Evolutionary conservation across 164 flowering plant genomes (phyloP).

Genomic region (Taxillus chinensis): DNA sequence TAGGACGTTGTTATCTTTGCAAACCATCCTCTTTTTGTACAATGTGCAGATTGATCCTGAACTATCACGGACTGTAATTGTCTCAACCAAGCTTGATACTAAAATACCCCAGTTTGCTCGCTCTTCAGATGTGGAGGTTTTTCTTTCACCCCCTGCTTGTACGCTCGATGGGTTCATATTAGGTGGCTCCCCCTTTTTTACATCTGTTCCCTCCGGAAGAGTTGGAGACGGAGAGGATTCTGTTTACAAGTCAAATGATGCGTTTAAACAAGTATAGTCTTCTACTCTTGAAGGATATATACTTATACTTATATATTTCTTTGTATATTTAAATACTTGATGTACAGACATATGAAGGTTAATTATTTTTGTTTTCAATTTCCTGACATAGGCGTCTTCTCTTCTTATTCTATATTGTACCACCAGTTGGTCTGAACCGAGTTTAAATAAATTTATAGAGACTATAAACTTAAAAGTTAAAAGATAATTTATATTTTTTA

Average conservation of each 20-base stretch:
- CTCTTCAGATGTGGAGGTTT: conserved; percentile 94
- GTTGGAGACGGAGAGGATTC: conserved; percentile 84
- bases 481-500: no score
- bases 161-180: conserved; percentile 83
- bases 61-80: conserved; percentile 85
- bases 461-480: no score
- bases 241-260: conserved; percentile 76
- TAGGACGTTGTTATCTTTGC: no score
- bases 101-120: conserved; percentile 94
- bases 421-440: no score
- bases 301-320: not conserved
- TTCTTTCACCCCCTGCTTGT: conserved; percentile 79
- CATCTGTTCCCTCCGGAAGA: conserved; percentile 98
- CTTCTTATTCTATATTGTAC: no score
- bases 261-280: conserved; percentile 71
- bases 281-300: not conserved
- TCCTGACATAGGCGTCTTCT: no score
- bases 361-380: no score
- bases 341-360: no score
- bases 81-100: conserved; percentile 94
- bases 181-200: conserved; percentile 93
- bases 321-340: not conserved
- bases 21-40: not conserved
- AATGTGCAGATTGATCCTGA: conserved; percentile 78
- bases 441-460: no score